Conservation (phyloP, 2,329 filamentous ascomycete species). For the Fusarium tricinctum region DNA sequence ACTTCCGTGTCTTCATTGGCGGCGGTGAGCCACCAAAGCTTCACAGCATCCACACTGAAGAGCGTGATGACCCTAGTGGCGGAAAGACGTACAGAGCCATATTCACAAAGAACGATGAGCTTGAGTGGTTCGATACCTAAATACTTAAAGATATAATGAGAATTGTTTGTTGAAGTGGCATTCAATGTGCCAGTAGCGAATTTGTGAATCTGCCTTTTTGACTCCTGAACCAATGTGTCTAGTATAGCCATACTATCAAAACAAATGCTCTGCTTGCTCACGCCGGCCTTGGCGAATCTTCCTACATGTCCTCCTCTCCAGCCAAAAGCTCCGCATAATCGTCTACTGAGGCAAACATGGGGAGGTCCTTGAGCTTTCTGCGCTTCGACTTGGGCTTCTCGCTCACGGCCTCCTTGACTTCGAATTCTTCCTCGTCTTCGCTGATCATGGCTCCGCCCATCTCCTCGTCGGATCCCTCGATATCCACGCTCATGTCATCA, state of each 20-base stretch:
- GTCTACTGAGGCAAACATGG: slow-evolving; percentile 92
- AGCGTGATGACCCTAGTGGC: slow-evolving; percentile 92
- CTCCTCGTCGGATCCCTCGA: slow-evolving; percentile 60
- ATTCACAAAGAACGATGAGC: slow-evolving; percentile 89
- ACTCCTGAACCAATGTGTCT: slow-evolving; percentile 34
- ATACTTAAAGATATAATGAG: slow-evolving; percentile 17
- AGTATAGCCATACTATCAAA: slow-evolving; percentile 37
- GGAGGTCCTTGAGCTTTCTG: slow-evolving; percentile 89
- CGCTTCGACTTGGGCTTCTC: slow-evolving; percentile 68
- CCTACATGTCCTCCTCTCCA: slow-evolving; percentile 71
- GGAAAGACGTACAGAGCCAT: slow-evolving; percentile 95
- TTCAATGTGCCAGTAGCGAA: slow-evolving; percentile 14
- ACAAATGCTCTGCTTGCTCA: slow-evolving; percentile 27
- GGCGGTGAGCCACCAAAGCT: slow-evolving; percentile 84
- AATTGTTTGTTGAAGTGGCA: slow-evolving; percentile 23
- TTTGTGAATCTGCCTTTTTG: slow-evolving; percentile 32
- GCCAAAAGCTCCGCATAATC: slow-evolving; percentile 91
- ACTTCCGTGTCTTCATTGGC: slow-evolving; percentile 91
- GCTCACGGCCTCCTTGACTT: slow-evolving; percentile 75
- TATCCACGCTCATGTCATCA: slow-evolving; percentile 57
- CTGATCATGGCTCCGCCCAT: slow-evolving; percentile 59
- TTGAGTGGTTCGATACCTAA: slow-evolving; percentile 71
- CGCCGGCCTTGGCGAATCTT: slow-evolving; percentile 5
- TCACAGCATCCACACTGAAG: slow-evolving; percentile 92
- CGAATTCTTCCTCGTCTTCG: slow-evolving; percentile 61